Evolutionary conservation across 2,329 filamentous ascomycete genomes (phyloP), one percentile per base, ranked within the genome.

Genomic region (Shiraia sp.): DNA sequence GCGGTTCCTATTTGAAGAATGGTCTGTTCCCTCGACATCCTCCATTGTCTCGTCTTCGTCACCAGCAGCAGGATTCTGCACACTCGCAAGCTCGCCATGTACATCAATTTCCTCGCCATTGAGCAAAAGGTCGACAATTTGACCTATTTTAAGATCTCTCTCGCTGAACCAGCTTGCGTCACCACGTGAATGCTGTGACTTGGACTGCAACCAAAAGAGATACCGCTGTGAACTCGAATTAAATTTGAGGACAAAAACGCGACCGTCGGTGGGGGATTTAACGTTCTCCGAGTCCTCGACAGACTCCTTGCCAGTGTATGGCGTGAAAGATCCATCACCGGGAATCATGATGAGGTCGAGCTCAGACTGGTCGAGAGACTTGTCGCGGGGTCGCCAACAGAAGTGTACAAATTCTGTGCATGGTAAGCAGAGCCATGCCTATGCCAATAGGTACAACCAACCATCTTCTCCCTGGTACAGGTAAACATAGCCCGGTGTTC

Each of bases 171-270:
- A 90, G 71, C 82, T 84, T 6, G 84, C 75, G 56, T 92, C 83
- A 36, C 77, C 86, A 66, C 74, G 79, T 52, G 75, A 80, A 65
- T 83, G 82, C 72, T 96, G 90, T 23, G 86, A 81, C 72, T 91
- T 91, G 22, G 90, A 93, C 73, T 99, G 93, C 64, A 99, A 77
- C 91, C 92, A 99, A 77, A 97, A 99, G 45, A 96, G 79, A 72
- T 97, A 80, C 62, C 91, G 85, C 71, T 95, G 86, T 44, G 90
- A 93, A 50, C 90, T 96, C 10, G 91, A 96, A 22, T 81, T 82
- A 75, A 99, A 99, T 72, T 95, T 96, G 63, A 99, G 83, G 43
- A 88, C 85, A 69, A 91, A 96, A 68, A 99, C 85, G 60, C 93
- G 89, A 55, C 91, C 95, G 66, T 95, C 90, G 12, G 80, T 83